Percentiles rank a stretch among this genome's conserved stretches.
Conservation (phyloP, 768 basidiomycete genomes). For the Boletales sp. region DNA sequence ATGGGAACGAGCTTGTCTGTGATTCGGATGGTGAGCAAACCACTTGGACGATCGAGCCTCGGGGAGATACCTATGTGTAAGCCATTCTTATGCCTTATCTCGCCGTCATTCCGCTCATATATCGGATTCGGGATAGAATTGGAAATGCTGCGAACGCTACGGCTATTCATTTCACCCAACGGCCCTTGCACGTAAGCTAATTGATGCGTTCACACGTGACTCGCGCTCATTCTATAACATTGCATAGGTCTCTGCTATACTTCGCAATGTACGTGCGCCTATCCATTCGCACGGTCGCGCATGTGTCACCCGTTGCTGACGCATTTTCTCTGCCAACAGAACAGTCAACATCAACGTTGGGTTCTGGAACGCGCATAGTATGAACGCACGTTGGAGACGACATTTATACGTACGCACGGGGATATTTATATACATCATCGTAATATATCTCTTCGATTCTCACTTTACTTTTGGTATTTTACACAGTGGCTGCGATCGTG, state of each 20-base stretch:
- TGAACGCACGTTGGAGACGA: neutral
- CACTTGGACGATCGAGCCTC: slow-evolving; percentile 1
- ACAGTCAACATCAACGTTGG: slow-evolving; percentile 11
- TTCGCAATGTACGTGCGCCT: neutral
- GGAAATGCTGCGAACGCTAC: slow-evolving; percentile 9
- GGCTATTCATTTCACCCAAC: slow-evolving; percentile 1
- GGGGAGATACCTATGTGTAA: slow-evolving; percentile 2
- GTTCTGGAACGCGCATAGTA: slow-evolving; percentile 2
- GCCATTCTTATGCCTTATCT: neutral
- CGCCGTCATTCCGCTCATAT: neutral
- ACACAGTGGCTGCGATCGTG: neutral
- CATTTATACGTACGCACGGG: neutral
- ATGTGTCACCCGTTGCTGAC: neutral
- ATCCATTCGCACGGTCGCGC: neutral
- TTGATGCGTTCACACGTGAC: neutral
- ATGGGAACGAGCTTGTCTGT: slow-evolving; percentile 2
- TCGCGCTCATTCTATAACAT: neutral
- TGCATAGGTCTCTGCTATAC: neutral
- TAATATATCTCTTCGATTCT: neutral
- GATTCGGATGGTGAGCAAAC: slow-evolving; percentile 2
- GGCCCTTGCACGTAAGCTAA: neutral
- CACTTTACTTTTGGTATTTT: neutral
- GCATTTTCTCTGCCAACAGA: neutral
- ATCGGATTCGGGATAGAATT: neutral
- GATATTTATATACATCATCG: neutral